Conservation (phyloP, 768 basidiomycete genomes). For the Hirschioporus abietinus region DNA sequence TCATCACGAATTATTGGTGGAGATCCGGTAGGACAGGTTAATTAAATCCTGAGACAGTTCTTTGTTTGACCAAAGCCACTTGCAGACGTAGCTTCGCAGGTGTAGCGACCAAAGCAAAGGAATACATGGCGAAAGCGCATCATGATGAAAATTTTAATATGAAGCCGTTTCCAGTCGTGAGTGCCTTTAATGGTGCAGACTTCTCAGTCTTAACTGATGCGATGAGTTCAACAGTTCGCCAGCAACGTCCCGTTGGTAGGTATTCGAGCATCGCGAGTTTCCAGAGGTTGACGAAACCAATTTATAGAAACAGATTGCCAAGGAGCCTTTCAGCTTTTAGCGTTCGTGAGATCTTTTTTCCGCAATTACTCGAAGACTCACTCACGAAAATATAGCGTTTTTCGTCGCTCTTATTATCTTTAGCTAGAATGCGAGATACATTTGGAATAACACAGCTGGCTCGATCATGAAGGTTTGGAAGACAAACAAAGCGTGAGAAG, state of each 20-base stretch:
- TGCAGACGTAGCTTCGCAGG: neutral
- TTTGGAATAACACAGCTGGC: too few species aligned
- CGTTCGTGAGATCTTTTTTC: neutral
- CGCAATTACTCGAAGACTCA: neutral
- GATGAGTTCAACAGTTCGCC: neutral
- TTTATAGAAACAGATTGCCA: neutral
- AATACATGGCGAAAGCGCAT: neutral
- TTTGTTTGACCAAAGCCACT: neutral
- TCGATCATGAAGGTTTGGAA: too few species aligned
- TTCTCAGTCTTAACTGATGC: neutral
- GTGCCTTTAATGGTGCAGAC: neutral
- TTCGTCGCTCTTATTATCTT: too few species aligned
- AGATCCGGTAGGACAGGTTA: neutral
- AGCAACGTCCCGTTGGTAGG: neutral
- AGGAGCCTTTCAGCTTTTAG: neutral
- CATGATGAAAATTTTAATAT: neutral
- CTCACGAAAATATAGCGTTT: too few species aligned
- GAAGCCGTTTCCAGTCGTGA: neutral
- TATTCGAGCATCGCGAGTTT: neutral
- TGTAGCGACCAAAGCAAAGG: neutral
- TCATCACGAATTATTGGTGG: neutral
- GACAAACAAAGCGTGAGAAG: too few species aligned
- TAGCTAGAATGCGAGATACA: too few species aligned
- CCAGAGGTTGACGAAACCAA: neutral
- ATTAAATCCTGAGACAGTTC: neutral